These are phyloP conservation scores for Aspergillus oerlinghausenensis DNA, from an alignment of 2,329 filamentous ascomycete species.

Conservation along the genomic window DNA sequence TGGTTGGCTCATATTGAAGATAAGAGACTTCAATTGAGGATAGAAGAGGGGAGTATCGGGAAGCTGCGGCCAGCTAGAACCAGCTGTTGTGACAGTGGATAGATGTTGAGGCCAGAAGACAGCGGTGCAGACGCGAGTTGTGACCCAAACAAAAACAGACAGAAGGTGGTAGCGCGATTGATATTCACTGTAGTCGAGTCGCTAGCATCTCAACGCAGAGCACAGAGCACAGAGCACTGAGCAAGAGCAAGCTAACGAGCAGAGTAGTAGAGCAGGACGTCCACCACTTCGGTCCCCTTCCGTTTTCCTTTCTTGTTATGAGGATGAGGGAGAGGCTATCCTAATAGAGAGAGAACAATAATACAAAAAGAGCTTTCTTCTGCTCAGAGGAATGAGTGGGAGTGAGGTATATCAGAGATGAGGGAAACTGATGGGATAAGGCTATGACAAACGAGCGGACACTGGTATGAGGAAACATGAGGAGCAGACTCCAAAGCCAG, in stretches of 20 bases:
- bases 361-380: not conserved
- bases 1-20: constrained; percentile 28
- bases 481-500: not conserved
- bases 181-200: not conserved
- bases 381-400: not conserved
- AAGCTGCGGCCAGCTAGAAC: constrained; percentile 1
- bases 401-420: not conserved
- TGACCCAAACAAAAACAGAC: not conserved
- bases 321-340: not conserved
- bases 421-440: not conserved
- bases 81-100: not conserved
- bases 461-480: not conserved
- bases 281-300: not conserved
- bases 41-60: not conserved
- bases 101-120: not conserved
- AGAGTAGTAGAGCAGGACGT: not conserved
- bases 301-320: not conserved
- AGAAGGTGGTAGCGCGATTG: not conserved
- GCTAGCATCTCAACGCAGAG: not conserved
- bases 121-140: not conserved
- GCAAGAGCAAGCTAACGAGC: not conserved
- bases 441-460: not conserved
- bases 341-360: not conserved
- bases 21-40: not conserved
- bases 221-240: not conserved